These are phyloP conservation scores for Psilocybe subaeruginosa DNA, from an alignment of 768 basidiomycete genomes.

Conservation along the genomic window DNA sequence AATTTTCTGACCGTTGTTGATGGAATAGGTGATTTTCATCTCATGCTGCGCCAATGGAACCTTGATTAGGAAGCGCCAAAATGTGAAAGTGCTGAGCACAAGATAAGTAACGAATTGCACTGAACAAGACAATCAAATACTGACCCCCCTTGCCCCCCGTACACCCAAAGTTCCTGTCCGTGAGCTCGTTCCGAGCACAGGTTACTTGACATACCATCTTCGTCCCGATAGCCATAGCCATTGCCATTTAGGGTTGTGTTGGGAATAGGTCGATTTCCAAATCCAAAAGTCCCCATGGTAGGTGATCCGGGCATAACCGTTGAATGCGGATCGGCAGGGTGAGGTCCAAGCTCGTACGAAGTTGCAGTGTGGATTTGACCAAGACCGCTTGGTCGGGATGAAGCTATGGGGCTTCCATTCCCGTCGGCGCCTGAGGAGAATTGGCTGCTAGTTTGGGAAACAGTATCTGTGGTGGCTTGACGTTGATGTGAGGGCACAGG, in stretches of 20 bases:
- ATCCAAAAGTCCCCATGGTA: constrained; percentile 10
- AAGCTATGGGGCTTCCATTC: neutral
- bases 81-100: constrained; percentile 73
- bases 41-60: constrained; percentile 74
- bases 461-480: neutral
- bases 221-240: constrained; percentile 12
- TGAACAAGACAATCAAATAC: constrained; percentile 21
- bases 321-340: constrained; percentile 76
- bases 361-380: constrained; percentile 19
- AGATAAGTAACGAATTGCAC: neutral
- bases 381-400: constrained; percentile 14
- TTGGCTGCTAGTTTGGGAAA: constrained; percentile 1
- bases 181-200: constrained; percentile 43
- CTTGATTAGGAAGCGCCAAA: constrained; percentile 91
- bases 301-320: constrained; percentile 36
- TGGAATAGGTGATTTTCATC: constrained; percentile 76
- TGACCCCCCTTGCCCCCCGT: constrained; percentile 58
- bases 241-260: constrained; percentile 19
- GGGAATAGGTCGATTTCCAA: constrained; percentile 8
- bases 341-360: constrained; percentile 66
- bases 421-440: constrained; percentile 7
- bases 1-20: constrained; percentile 80
- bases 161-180: constrained; percentile 78
- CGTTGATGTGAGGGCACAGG: constrained; percentile 19
- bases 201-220: constrained; percentile 17